Conservation (phyloP, 1,139 yeast genomes). For the Hansenula sp. region DNA sequence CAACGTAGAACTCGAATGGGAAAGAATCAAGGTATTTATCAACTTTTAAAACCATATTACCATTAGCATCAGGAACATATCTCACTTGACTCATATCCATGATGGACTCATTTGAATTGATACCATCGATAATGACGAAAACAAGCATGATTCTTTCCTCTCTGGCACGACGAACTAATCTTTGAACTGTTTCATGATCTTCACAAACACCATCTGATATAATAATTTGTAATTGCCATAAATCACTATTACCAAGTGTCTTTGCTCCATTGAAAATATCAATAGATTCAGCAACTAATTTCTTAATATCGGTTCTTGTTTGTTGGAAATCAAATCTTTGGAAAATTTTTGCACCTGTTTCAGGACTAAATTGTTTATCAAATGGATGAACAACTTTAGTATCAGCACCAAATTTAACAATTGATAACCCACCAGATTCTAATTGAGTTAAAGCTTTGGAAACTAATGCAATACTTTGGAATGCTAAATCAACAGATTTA, state of each 20-base stretch:
- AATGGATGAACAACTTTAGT: slow-evolving; percentile 87
- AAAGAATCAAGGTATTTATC: slow-evolving; percentile 85
- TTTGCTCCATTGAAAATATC: slow-evolving; percentile 67
- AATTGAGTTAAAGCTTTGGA: slow-evolving; percentile 90
- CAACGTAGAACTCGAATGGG: slow-evolving; percentile 96
- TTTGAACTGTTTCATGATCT: slow-evolving; percentile 77
- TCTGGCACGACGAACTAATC: slow-evolving; percentile 85
- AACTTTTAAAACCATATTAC: slow-evolving; percentile 70
- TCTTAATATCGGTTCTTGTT: slow-evolving; percentile 76
- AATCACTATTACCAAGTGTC: slow-evolving; percentile 50
- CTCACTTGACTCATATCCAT: slow-evolving; percentile 93
- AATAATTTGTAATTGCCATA: slow-evolving; percentile 92
- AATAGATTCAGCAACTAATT: slow-evolving; percentile 67
- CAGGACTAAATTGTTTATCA: slow-evolving; percentile 77
- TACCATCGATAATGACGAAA: slow-evolving; percentile 90
- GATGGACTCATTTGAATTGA: slow-evolving; percentile 79
- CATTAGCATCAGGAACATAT: slow-evolving; percentile 66
- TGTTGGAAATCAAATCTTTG: slow-evolving; percentile 92
- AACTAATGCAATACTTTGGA: slow-evolving; percentile 91
- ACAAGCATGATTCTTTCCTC: slow-evolving; percentile 94
- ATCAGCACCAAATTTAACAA: slow-evolving; percentile 86
- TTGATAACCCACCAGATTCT: slow-evolving; percentile 90
- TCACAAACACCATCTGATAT: slow-evolving; percentile 97
- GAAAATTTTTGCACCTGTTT: slow-evolving; percentile 79
- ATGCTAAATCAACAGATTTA: slow-evolving; percentile 83